Evolutionary conservation across 768 basidiomycete species (phyloP), one percentile per base, ranked within the genome.

Genomic region (Amanita muscaria): DNA sequence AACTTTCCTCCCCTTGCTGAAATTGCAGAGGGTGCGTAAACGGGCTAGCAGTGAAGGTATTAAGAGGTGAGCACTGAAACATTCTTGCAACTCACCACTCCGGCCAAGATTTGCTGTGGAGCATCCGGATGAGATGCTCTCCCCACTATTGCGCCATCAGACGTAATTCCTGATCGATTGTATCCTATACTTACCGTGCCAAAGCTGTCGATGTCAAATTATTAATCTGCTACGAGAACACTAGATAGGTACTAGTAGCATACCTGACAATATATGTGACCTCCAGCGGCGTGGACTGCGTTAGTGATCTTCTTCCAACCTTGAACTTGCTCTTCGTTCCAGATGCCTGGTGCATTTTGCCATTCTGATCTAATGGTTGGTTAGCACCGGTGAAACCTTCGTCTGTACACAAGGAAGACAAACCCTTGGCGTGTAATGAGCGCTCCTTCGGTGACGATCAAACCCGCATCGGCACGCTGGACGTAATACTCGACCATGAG

Each of bases 291-390:
- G 50, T 77, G 74, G 6, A 79, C 70, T 1, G 63, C 64, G 38
- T 71, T 69, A 1, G 63, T 67, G 38, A 77, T 59, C 37, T 62
- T 65, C 48, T 65, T 71, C 72, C 73, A 76, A 3, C 56, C 71
- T 14, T 51, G 50, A 8, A 69, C 59, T 47, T 74, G 72, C 24
- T 68, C 65, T 8, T 61, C 49, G 46, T 56, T 67, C 70, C 72
- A 74, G 21, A 74, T 66, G 4, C 73, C 73, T 11, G 72, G 72
- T 1, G 66, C 66, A 50, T 64, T 53, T 5, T 60, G 62, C 66
- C 67, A 72, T 50, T 70, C 67, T 10, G 69, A 62, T 8, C 72
- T 72, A 40, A 34, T 40, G 16, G 24, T 19, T 14, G 30, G 22
- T 44, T 44, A 29, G 35, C 14, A 31, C 16, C 16, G 5, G 7